phyloP scores from a whole-genome alignment of 2,329 filamentous ascomycete genomes.

The Alternaria consortialis region DNA sequence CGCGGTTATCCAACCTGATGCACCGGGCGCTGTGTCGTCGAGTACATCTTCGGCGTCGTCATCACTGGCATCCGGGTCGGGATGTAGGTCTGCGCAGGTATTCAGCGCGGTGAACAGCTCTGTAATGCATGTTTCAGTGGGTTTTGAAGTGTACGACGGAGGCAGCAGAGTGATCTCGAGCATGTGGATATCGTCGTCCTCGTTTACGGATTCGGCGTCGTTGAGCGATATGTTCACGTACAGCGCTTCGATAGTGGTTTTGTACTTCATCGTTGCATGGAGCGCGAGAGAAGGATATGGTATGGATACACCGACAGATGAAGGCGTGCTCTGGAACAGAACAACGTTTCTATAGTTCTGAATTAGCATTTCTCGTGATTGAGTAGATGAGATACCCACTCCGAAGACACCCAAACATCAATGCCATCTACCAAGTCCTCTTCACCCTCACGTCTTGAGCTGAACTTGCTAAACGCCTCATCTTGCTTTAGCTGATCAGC shows the following conservation, averaged over 20 bases:
- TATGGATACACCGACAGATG: constrained; percentile 70
- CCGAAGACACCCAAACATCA: constrained; percentile 60
- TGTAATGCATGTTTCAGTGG: constrained; percentile 48
- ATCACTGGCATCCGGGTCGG: constrained; percentile 69
- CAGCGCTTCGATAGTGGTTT: constrained; percentile 43
- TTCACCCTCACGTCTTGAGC: constrained; percentile 31
- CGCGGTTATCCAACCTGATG: constrained; percentile 85
- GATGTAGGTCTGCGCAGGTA: constrained; percentile 78
- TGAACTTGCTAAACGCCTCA: constrained; percentile 56
- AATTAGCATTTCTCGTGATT: constrained; percentile 1
- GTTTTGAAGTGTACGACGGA: constrained; percentile 33
- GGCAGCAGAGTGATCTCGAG: constrained; percentile 75
- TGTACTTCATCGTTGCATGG: constrained; percentile 74
- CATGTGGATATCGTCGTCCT: constrained; percentile 70
- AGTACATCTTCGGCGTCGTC: constrained; percentile 62
- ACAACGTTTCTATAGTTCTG: constrained; percentile 60
- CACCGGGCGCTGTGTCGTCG: constrained; percentile 71
- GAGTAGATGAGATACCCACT: constrained; percentile 39
- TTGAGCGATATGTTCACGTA: constrained; percentile 55
- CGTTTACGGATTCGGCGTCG: constrained; percentile 62
- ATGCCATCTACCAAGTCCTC: constrained; percentile 49
- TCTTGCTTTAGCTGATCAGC: constrained; percentile 64
- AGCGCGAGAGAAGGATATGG: constrained; percentile 79
- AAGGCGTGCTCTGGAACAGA: constrained; percentile 67
- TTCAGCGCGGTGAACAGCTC: constrained; percentile 75